Evolutionary conservation across 345 rosid species (phyloP).

Genomic region (Durio zibethinus): DNA sequence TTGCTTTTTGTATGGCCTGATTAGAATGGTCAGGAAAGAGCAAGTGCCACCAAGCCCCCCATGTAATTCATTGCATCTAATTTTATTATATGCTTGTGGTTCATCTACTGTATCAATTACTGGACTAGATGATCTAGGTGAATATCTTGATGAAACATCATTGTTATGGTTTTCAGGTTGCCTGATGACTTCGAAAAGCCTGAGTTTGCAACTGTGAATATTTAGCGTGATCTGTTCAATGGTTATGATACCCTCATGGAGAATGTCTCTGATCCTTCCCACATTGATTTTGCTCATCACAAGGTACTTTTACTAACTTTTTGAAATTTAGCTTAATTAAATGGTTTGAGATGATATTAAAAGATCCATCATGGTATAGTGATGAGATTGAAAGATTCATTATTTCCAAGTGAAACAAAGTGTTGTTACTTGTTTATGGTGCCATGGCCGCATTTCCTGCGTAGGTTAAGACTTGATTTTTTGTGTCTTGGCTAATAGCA

Average conservation of each 20-base stretch:
- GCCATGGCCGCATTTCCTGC: background rate
- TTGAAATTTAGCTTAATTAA: background rate
- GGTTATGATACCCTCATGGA: constrained; percentile 98
- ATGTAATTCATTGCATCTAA: constrained; percentile 35
- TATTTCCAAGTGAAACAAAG: background rate
- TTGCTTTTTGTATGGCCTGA: constrained; percentile 98
- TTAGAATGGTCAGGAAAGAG: constrained; percentile 83
- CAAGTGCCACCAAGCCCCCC: constrained; percentile 66
- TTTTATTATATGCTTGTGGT: constrained; percentile 2
- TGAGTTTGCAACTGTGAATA: constrained; percentile 79
- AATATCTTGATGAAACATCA: background rate
- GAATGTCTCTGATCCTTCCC: constrained; percentile 98
- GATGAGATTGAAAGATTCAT: background rate
- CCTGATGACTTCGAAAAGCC: constrained; percentile 87
- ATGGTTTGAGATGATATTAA: background rate
- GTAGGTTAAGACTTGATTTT: background rate
- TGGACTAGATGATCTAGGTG: background rate
- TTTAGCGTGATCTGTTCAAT: constrained; percentile 88
- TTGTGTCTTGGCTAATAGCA: background rate
- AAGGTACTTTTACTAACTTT: constrained; percentile 44
- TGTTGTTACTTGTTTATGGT: background rate
- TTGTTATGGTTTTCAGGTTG: constrained; percentile 47
- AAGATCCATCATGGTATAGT: background rate
- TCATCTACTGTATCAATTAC: background rate
- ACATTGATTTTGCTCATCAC: constrained; percentile 96